phyloP scores from a whole-genome alignment of 768 basidiomycete species.

The Mycena amicta region DNA sequence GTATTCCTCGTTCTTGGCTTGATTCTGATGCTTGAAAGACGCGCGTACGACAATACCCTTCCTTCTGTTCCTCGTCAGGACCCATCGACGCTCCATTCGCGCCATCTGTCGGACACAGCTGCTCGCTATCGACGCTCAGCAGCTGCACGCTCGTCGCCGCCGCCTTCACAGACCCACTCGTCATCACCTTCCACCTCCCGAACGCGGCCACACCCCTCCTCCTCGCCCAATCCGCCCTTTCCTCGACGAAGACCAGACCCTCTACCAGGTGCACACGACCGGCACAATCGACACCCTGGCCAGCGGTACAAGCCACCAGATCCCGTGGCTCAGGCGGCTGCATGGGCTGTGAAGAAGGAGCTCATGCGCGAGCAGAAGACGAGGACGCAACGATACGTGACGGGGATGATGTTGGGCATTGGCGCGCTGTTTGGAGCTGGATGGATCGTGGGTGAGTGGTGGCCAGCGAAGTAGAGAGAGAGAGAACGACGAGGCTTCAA shows the following conservation, averaged over 20 bases:
- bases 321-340: conserved; percentile 9
- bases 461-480: no score
- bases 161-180: background rate
- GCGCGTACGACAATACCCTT: conserved; percentile 21
- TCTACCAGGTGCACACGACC: conserved; percentile 10
- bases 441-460: conserved; percentile 1
- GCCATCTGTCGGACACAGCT: conserved; percentile 19
- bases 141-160: conserved; percentile 1
- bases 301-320: conserved; percentile 21
- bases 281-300: conserved; percentile 17
- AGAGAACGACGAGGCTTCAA: no score
- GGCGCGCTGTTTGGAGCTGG: background rate
- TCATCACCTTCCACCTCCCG: no score
- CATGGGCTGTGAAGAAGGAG: conserved; percentile 14
- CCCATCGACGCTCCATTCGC: conserved; percentile 14
- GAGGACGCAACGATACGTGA: conserved; percentile 9
- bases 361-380: conserved; percentile 17
- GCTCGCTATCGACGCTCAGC: conserved; percentile 16
- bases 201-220: background rate
- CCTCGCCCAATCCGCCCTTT: conserved; percentile 8
- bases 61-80: background rate
- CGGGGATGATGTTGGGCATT: background rate
- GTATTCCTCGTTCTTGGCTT: background rate
- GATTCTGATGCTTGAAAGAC: background rate
- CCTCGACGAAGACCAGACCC: conserved; percentile 1